These are phyloP conservation scores for Tagetes patula DNA, from an alignment of 129 eudicot genomes.

Conservation along the genomic window DNA sequence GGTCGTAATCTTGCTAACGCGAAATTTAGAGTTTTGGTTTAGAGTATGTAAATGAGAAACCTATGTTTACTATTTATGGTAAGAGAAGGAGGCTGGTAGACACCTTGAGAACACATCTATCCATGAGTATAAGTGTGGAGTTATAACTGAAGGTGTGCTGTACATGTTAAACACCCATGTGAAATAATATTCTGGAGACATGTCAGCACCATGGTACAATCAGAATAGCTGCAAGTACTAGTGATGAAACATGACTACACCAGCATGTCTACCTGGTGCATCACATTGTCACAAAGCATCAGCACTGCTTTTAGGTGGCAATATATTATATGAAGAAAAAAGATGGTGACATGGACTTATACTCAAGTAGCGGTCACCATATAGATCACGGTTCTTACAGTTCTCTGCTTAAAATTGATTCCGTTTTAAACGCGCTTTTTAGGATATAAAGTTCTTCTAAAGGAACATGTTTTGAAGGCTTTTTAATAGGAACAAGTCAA, in stretches of 20 bases:
- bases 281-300: neutral
- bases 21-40: neutral
- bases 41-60: neutral
- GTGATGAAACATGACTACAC: neutral
- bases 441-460: no score
- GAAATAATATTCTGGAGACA: conserved; percentile 4
- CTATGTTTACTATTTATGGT: neutral
- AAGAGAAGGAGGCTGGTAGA: neutral
- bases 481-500: no score
- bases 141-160: conserved; percentile 9
- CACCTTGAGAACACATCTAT: neutral
- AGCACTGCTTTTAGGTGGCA: neutral
- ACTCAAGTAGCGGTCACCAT: no score
- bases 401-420: no score
- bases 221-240: conserved; percentile 16
- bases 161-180: conserved; percentile 8
- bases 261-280: neutral
- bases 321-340: neutral
- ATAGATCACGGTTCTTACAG: no score
- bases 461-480: no score
- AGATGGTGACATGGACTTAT: neutral
- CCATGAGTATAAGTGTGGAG: conserved; percentile 31
- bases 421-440: no score
- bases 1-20: neutral
- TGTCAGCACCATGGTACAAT: conserved; percentile 10